Conservation (phyloP, 169 alveolate genomes). For the Miamiensis avidus region DNA sequence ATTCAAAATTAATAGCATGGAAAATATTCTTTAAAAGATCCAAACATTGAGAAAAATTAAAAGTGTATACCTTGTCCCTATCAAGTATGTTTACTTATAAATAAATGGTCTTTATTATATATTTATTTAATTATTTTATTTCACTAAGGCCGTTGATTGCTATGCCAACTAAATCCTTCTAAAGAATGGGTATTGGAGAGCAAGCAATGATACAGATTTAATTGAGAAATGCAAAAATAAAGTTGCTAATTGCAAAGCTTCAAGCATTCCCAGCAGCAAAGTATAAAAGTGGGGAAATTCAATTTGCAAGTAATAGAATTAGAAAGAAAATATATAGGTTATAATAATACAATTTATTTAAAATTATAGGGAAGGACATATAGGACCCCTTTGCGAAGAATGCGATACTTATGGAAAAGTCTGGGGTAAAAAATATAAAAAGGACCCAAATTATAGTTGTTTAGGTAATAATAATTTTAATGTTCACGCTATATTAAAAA, state of each 20-base stretch:
- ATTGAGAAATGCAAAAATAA: not conserved
- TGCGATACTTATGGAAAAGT: constrained; percentile 2
- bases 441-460: constrained; percentile 5
- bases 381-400: constrained; percentile 8
- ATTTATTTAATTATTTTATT: too few relatives aligned
- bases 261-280: not conserved
- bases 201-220: not conserved
- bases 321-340: not conserved
- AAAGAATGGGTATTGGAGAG: constrained; percentile 10
- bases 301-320: not conserved
- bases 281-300: not conserved
- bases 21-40: not conserved
- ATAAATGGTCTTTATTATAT: too few relatives aligned
- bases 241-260: not conserved
- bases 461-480: not conserved
- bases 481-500: too few relatives aligned
- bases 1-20: not conserved
- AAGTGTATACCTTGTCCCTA: not conserved
- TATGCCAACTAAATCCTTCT: not conserved
- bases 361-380: constrained; percentile 8
- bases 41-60: not conserved
- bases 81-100: not conserved
- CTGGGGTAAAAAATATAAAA: not conserved
- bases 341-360: not conserved
- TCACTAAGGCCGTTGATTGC: not conserved